A percentile compares a stretch with the other conserved stretches of the same genome.
Conservation (phyloP, 2,329 filamentous ascomycete species). For the Ustulina deusta region DNA sequence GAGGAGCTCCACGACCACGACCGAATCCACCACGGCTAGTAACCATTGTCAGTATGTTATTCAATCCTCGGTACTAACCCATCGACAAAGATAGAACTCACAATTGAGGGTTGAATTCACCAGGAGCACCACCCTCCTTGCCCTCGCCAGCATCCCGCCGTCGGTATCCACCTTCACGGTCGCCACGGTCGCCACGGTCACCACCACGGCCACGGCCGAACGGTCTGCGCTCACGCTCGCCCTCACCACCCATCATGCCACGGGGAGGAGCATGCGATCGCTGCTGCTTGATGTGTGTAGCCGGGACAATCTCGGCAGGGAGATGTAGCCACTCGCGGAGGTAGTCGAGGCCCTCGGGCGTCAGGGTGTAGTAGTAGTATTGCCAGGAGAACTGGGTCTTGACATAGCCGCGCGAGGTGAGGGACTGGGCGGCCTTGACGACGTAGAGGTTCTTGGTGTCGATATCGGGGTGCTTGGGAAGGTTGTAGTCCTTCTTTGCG, state of each 20-base stretch:
- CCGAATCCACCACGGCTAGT: slow-evolving; percentile 85
- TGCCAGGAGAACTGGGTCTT: slow-evolving; percentile 99
- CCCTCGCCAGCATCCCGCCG: slow-evolving; percentile 86
- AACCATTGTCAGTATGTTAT: slow-evolving; percentile 35
- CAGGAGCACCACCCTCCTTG: slow-evolving; percentile 92
- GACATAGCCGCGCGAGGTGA: slow-evolving; percentile 97
- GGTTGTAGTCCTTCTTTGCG: slow-evolving; percentile 99
- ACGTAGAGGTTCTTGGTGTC: slow-evolving; percentile 99
- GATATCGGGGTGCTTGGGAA: slow-evolving; percentile 96
- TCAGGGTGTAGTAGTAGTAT: slow-evolving; percentile 99
- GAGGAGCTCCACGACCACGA: slow-evolving; percentile 85
- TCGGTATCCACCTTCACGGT: slow-evolving; percentile 91
- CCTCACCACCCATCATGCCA: slow-evolving; percentile 96
- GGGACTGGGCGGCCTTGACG: slow-evolving; percentile 98
- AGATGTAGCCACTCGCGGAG: slow-evolving; percentile 99
- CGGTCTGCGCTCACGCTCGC: slow-evolving; percentile 82
- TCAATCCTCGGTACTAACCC: slow-evolving; percentile 10
- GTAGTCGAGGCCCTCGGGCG: slow-evolving; percentile 99
- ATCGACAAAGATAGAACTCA: slow-evolving; percentile 60
- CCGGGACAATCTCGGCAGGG: slow-evolving; percentile 98
- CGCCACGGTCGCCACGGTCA: slow-evolving; percentile 77
- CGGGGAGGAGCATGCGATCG: slow-evolving; percentile 97
- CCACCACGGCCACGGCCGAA: slow-evolving; percentile 82
- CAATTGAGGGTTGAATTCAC: slow-evolving; percentile 93
- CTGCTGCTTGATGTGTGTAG: slow-evolving; percentile 99